Evolutionary conservation across 192 early-diverging fungal genomes (phyloP).

Genomic region (Chytriomyces sp.): DNA sequence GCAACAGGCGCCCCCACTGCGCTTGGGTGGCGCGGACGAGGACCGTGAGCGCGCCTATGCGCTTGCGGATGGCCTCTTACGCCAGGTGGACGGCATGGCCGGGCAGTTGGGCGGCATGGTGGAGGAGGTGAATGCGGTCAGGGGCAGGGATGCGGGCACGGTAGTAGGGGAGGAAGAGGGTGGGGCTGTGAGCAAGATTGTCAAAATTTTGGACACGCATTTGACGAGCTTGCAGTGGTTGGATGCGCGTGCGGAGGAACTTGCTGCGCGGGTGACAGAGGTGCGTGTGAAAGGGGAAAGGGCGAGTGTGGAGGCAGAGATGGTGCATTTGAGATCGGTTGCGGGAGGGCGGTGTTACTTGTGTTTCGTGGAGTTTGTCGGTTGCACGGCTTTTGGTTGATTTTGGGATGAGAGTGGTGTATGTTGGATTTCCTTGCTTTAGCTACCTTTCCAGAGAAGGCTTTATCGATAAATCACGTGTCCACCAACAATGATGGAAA

Average conservation of each 20-base stretch:
- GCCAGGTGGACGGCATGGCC: constrained; percentile 85
- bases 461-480: too few relatives aligned
- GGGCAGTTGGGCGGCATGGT: constrained; percentile 78
- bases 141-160: constrained; percentile 38
- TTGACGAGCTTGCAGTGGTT: constrained; percentile 93
- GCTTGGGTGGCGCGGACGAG: constrained; percentile 70
- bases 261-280: constrained; percentile 62
- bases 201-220: constrained; percentile 88
- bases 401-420: too few relatives aligned
- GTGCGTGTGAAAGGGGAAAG: constrained; percentile 40
- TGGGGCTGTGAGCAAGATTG: constrained; percentile 76
- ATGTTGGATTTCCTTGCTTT: too few relatives aligned
- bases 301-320: constrained; percentile 34
- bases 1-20: constrained; percentile 31
- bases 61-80: constrained; percentile 83
- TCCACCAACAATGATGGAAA: too few relatives aligned
- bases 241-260: constrained; percentile 61
- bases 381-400: too few relatives aligned
- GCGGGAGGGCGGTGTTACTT: too few relatives aligned
- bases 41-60: constrained; percentile 85
- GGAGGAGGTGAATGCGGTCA: constrained; percentile 79
- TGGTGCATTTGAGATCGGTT: constrained; percentile 40
- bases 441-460: too few relatives aligned
- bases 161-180: constrained; percentile 11
- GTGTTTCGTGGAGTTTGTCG: too few relatives aligned